Base-by-base conservation (phyloP, 768 basidiomycete genomes). In the Lactarius trivialis region DNA sequence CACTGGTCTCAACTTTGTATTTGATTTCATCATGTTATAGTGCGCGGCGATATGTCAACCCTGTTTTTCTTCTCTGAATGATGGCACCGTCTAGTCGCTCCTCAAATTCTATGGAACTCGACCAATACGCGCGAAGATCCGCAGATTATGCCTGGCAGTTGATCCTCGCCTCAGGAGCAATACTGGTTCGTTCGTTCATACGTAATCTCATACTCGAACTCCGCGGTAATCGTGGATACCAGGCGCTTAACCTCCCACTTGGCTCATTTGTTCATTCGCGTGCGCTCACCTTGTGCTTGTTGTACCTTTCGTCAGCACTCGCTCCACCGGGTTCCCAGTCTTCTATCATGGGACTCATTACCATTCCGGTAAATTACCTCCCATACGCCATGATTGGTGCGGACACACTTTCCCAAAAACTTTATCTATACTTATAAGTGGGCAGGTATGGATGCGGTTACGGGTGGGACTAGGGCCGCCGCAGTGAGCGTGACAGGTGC, bases 61-160 rank as follows among this genome's bases (percentile, higher is more conserved):
- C 26, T 50, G 37, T 12, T n/a, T 28, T n/a, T 11, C 54, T 52
- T 36, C 36, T 36, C 15, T 30, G 26, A 48, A 51, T 53, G 55
- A 50, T 67, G 37, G 39, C 36, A 34, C n/a, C 21, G 34, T 33
- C 19, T 43, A 93, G 91, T 69, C 86, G 84, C 64, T 84, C 81
- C 55, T 77, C 83, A 26, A 78, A 85, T 67, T 76, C 82, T 43
- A 75, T 93, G 4, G 92, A 94, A 73, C 74, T 77, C 15, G 76
- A 77, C 4, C 78, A 84, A 48, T 93, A 83, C 69, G 65, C 71
- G 0, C 72, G 76, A 4, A 80, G 82, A 53, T 88, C 89, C 0
- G 81, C 88, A 3, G 91, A 93, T 73, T 80, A 88, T 50, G 88
- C 88, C 19, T 92, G 85, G 81, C 89, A 92, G 67, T 77, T 86